phyloP scores from a whole-genome alignment of 352 stramenopile genomes.

The Phytophthora niederhauseri region DNA sequence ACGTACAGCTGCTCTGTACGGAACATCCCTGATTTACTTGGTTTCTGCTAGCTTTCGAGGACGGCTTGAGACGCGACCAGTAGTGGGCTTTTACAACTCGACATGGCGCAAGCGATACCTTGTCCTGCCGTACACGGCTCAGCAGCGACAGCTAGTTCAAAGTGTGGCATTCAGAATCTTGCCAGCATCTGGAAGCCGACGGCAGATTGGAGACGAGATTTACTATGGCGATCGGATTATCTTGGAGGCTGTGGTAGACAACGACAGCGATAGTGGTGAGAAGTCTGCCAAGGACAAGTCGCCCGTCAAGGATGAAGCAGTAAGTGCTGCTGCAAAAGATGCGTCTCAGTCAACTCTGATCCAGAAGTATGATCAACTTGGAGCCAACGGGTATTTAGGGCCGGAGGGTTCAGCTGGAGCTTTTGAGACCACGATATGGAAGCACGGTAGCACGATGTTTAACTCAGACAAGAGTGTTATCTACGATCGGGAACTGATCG shows the following conservation, averaged over 20 bases:
- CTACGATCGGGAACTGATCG: conserved; percentile 77
- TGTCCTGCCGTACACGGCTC: conserved; percentile 72
- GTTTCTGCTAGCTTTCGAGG: conserved; percentile 77
- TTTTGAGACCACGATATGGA: conserved; percentile 89
- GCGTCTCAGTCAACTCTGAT: conserved; percentile 44
- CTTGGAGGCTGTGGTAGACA: conserved; percentile 55
- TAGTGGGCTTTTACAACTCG: conserved; percentile 81
- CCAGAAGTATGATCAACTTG: conserved; percentile 83
- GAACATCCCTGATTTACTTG: conserved; percentile 70
- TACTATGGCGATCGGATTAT: conserved; percentile 83
- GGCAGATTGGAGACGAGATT: conserved; percentile 65
- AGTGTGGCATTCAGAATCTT: conserved; percentile 80
- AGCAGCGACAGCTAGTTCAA: conserved; percentile 72
- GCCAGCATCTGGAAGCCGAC: conserved; percentile 56
- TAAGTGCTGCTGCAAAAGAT: conserved; percentile 13
- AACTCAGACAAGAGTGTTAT: conserved; percentile 83
- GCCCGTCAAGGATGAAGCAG: conserved; percentile 23
- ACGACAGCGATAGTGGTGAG: conserved; percentile 20
- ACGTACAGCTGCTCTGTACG: conserved; percentile 60
- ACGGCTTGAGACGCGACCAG: conserved; percentile 71
- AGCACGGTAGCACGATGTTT: conserved; percentile 81
- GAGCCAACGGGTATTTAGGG: conserved; percentile 80
- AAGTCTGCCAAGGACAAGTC: conserved; percentile 23
- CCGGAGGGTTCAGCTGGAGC: conserved; percentile 70
- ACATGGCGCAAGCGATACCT: conserved; percentile 87